Evolutionary conservation across 2,329 filamentous ascomycete genomes (phyloP), one percentile per base, ranked within the genome.

Genomic region (Diaporthe vexans): DNA sequence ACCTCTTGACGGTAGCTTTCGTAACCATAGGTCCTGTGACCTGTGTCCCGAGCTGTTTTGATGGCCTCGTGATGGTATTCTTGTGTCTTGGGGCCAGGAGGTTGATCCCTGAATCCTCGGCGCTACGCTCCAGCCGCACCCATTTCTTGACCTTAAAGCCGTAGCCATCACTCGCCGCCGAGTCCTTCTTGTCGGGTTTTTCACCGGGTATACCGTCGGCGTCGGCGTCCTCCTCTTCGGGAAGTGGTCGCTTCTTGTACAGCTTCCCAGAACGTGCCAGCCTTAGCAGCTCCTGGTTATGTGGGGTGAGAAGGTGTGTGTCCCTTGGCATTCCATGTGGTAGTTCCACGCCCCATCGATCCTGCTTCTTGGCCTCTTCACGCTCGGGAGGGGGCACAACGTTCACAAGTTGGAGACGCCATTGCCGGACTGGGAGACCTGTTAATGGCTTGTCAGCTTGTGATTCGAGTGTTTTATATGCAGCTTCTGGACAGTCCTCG

Each of bases 381-480:
- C 91, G 86, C 51, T 90, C 88, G 13, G 89, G 86, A 17, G 90
- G 90, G 70, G 94, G 92, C 77, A 91, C 91, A 80, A 96, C 86
- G 56, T 86, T 92, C 73, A 94, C 89, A 84, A 86, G 87, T 74
- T 93, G 91, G 77, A 94, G 91, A 73, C 94, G 92, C 93, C 95
- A 98, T 89, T 97, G 95, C 80, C 95, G 93, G 74, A 98, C 93
- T 21, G 96, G 96, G 15, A 98, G 89, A 75, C 95, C 94, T 88
- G 90, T 86, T 46, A 67, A 91, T 88, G 35, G 11, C 35, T 68
- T 48, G n/a, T 72, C 29, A 51, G 69, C 71, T 43, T 52, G 40
- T 40, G 24, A 21, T 71, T 33, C 68, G 40, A 15, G 35, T 1
- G 9, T 33, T 7, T 9, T 6, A 33, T 68, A 40, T 5, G n/a